Evolutionary conservation across 768 basidiomycete species (phyloP), one percentile per base, ranked within the genome.

Genomic region (Calocybe indica): DNA sequence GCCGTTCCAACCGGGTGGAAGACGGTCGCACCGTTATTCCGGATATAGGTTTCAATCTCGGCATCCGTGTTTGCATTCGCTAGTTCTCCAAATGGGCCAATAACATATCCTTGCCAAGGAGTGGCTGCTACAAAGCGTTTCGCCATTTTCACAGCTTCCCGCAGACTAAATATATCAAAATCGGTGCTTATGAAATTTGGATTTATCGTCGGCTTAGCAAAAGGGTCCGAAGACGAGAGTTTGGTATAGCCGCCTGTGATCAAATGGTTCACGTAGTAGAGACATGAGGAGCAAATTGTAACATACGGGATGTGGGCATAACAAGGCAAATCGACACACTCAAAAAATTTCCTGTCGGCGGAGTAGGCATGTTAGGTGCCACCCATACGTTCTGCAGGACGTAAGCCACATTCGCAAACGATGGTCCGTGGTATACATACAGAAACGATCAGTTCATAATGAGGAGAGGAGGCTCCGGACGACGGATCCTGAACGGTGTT

Each of bases 361-460:
- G 42, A 30, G 42, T 29, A 12, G 42, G 11, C 1, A 43, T 29
- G 5, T 29, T 29, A 12, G 42, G 42, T 7, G 31, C 30, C 3
- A 43, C 42, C 42, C 42, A 43, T 5, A 43, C n/a, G 37, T 37
- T 39, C 37, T n/a, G 12, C 31, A 32, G 2, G 14, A 46, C 7
- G 31, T 31, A 34, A 43, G 13, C 10, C 2, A 5, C 8, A 28
- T 5, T 15, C 31, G 1, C 8, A 41, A 28, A 28, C 1, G 15
- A 6, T 7, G 6, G 1, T 28, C 4, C 22, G 22, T 10, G 22
- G 10, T 11, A 12, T 5, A 50, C 67, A 29, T 55, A 70, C 68
- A 36, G 51, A 44, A 37, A 62, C 48, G 8, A 64, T 46, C 34
- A 66, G 39, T 45, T 70, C 67, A 43, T 48, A 65, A 52, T 69